Conservation (phyloP, 306 rosid species). For the Erythrophleum fordii region DNA sequence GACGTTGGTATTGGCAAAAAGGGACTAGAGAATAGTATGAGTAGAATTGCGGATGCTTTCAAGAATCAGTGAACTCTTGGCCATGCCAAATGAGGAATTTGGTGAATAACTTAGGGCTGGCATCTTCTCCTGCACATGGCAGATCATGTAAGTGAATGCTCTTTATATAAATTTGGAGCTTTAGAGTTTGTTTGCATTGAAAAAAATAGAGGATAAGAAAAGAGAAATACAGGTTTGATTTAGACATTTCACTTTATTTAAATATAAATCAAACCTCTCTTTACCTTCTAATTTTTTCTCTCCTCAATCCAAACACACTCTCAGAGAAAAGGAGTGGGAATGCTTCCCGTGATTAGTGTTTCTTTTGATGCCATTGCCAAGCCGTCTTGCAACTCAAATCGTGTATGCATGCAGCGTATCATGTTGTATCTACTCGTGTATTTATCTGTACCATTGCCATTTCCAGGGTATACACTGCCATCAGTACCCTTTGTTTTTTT, state of each 20-base stretch:
- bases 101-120: background rate
- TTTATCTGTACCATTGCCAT: background rate
- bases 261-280: too few relatives aligned
- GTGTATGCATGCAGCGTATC: background rate
- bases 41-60: slow-evolving; percentile 36
- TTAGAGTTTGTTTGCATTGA: background rate
- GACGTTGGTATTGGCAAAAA: slow-evolving; percentile 55
- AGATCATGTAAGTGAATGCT: background rate
- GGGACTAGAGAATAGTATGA: slow-evolving; percentile 44
- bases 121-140: background rate
- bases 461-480: background rate
- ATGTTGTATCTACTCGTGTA: background rate
- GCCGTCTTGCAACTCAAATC: background rate
- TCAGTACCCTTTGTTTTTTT: background rate
- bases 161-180: background rate
- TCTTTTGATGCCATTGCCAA: background rate
- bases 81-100: background rate
- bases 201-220: background rate
- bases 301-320: background rate
- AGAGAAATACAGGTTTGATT: background rate
- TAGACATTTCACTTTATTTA: background rate
- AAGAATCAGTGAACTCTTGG: slow-evolving; percentile 27
- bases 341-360: background rate
- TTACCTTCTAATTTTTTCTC: too few relatives aligned
- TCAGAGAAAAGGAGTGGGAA: background rate